phyloP scores from a whole-genome alignment of 441 rosid species.

The Croton setiger region DNA sequence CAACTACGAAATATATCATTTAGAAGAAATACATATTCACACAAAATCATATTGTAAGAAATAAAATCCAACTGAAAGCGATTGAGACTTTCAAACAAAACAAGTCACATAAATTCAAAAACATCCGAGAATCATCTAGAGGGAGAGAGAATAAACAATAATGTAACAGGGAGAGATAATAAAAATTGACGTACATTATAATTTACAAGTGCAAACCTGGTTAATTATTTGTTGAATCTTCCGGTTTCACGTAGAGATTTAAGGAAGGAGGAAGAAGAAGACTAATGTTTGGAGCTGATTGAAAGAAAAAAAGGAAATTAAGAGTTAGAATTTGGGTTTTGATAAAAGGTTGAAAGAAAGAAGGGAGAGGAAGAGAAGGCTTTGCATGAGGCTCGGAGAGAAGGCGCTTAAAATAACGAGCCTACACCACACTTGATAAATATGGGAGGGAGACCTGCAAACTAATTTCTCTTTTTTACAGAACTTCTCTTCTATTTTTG shows the following conservation, averaged over 20 bases:
- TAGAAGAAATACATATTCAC: background rate
- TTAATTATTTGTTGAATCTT: background rate
- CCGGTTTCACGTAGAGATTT: constrained; percentile 1
- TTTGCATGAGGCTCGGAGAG: constrained; percentile 25
- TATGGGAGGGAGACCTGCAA: background rate
- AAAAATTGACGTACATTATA: background rate
- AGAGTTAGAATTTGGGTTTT: background rate
- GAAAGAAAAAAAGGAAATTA: constrained; percentile 3
- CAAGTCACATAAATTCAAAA: no score
- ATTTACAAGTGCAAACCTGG: constrained; percentile 16
- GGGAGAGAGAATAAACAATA: no score
- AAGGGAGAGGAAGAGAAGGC: constrained; percentile 3
- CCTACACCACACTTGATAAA: constrained; percentile 13
- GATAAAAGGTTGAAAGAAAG: background rate
- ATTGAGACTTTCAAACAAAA: background rate
- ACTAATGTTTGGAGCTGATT: background rate
- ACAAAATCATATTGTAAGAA: background rate
- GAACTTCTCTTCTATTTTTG: background rate
- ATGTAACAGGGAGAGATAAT: background rate
- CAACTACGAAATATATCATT: background rate
- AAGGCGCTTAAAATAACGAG: constrained; percentile 18
- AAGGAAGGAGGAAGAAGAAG: background rate
- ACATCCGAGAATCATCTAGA: background rate
- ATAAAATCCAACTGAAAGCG: background rate
- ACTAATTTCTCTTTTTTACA: background rate